Evolutionary conservation across 805 yeast species (phyloP), one percentile per base, ranked within the genome.

Genomic region (Saccharomyces jurei): DNA sequence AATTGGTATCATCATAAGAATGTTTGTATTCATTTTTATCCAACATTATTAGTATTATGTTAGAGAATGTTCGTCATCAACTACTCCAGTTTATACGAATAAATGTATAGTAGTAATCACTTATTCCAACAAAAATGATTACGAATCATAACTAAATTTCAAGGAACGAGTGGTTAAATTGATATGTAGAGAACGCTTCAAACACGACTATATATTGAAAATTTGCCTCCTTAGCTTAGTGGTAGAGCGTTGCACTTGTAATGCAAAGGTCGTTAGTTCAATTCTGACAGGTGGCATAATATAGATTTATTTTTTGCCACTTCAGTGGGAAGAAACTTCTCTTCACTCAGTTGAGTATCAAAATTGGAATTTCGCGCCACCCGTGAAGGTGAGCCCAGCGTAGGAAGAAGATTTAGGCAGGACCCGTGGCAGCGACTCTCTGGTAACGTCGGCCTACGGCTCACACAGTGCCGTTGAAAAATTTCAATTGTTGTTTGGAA

Each of bases 221-320:
- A 17, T 54, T 52, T 50, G 96, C 96, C 96, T 80, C 83, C 81
- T 88, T 89, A 88, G 96, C 96, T 88, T 87, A 89, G 96, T 87
- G 96, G 96, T 88, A 89, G 94, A 88, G 96, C 96, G 96, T 87
- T 86, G 96, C 96, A 89, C 96, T 89, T 89, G 96, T 89, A 89
- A 87, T 87, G 95, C 94, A 85, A 86, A 86, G 92, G 90, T 86
- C 92, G 89, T 89, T 84, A 85, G 90, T 84, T 84, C 89, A 83
- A 84, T 82, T 83, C 89, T 83, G 89, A 86, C 87, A 84, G 80
- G 81, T 74, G 89, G 89, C 89, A 82, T 58, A 25, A 28, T 28
- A 3, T 5, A 6, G 17, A 13, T 44, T 50, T 52, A n/a, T 48
- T 54, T 50, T 31, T 28, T 47, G 22, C 10, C 30, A 5, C 22